Base-by-base conservation (phyloP, 371 early-diverging fungal species). In the Circinella umbellata region DNA sequence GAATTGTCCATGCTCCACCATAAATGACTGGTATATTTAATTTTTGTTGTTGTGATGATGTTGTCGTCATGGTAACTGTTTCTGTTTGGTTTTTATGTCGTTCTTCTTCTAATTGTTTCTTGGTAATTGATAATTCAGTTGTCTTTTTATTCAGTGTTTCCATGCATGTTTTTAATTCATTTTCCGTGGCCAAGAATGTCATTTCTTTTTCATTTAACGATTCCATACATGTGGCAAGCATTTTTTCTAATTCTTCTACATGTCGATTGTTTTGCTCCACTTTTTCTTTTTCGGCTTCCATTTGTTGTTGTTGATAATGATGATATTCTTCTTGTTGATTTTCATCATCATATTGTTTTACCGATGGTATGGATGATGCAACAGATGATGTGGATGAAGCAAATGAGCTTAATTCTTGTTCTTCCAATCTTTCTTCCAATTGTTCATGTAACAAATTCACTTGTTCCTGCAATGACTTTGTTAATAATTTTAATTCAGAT, bases 31-130 rank as follows among this genome's bases (percentile, higher is more conserved):
- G 57, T 27, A 57, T 57, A 34, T 57, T 57, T 27, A 34, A 34
- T 57, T 34, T 5, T 11, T n/a, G 11, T 57, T 34, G 27, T 57
- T 57, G 20, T 57, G 42, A 42, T 34, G 57, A 8, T 18, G 20
- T 7, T 34, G 34, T 18, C 27, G 57, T 34, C 57, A n/a, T 18
- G 15, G 53, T 53, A 0, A 53, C 9, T 3, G 2, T 6, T 53
- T 53, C 53, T 18, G 15, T 13, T 18, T 53, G 53, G 3, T 15
- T 15, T 57, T 57, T 27, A 17, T 57, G 9, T 34, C 27, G 57
- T 57, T 57, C 27, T 61, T 61, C 9, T 38, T 61, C 18, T 59
- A 27, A 18, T 18, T 59, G 34, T 18, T 59, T 59, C 60, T 27
- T 59, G 7, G 18, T 14, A 6, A 34, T 59, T 59, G 3, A 11